These are phyloP conservation scores for Saxophila tyrrhenica DNA, from an alignment of 495 filamentous ascomycete species.

Conservation along the genomic window DNA sequence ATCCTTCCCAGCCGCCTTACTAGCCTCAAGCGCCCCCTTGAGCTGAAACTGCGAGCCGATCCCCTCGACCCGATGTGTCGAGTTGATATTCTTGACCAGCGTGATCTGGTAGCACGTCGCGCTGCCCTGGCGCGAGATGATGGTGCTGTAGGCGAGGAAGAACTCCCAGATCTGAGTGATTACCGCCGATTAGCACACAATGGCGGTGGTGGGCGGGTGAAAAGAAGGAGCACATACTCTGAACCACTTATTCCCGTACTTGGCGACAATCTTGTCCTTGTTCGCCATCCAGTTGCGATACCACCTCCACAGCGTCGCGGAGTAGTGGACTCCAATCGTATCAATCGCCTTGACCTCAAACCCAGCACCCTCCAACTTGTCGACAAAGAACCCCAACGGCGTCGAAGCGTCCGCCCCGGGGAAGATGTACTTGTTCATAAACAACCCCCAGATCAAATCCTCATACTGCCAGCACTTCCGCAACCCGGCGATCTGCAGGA, in stretches of 20 bases:
- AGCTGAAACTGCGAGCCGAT: slow-evolving; percentile 65
- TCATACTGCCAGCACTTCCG: slow-evolving; percentile 81
- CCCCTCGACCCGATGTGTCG: slow-evolving; percentile 85
- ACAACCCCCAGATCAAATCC: slow-evolving; percentile 77
- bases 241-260: slow-evolving; percentile 95
- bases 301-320: slow-evolving; percentile 94
- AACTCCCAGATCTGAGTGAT: slow-evolving; percentile 89
- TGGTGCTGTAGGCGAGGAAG: slow-evolving; percentile 90
- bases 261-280: slow-evolving; percentile 83
- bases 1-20: slow-evolving; percentile 10
- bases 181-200: not conserved
- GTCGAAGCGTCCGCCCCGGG: slow-evolving; percentile 78
- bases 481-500: slow-evolving; percentile 73
- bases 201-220: too few relatives aligned
- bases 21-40: slow-evolving; percentile 49
- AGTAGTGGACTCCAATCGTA: slow-evolving; percentile 93
- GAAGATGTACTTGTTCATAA: slow-evolving; percentile 91
- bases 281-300: slow-evolving; percentile 98
- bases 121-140: slow-evolving; percentile 81
- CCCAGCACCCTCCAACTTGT: slow-evolving; percentile 60
- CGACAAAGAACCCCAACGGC: slow-evolving; percentile 61
- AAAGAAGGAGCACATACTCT: slow-evolving; percentile 58
- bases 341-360: slow-evolving; percentile 70
- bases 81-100: slow-evolving; percentile 96
- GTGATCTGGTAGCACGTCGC: slow-evolving; percentile 96